A percentile compares a stretch with the other conserved stretches of the same genome.
Evolutionary conservation across 352 stramenopile species (phyloP).

Genomic region (Pythium brassicae): DNA sequence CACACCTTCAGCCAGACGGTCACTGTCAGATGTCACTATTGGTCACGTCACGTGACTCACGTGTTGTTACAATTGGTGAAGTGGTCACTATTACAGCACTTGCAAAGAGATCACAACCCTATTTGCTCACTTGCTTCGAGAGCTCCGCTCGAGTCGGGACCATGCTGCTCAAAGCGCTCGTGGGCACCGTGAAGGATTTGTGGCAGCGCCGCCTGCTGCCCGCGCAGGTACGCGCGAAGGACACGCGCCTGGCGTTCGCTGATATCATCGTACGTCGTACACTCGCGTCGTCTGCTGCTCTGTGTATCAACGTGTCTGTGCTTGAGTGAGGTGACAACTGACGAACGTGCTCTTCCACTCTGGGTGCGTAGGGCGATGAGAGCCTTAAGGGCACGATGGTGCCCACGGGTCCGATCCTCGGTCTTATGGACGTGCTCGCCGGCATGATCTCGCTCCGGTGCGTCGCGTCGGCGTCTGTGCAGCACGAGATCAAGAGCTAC

Average conservation of each 20-base stretch:
- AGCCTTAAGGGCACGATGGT: slow-evolving; percentile 42
- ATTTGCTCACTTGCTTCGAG: background rate
- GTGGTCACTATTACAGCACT: no score
- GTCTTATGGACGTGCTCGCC: slow-evolving; percentile 53
- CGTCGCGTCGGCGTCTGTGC: background rate
- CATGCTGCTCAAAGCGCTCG: slow-evolving; percentile 40
- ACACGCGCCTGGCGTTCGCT: slow-evolving; percentile 49
- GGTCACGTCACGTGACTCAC: no score
- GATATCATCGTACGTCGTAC: slow-evolving; percentile 45
- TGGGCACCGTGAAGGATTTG: slow-evolving; percentile 33
- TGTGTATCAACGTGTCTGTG: no score
- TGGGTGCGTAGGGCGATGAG: slow-evolving; percentile 45
- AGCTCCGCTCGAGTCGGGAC: no score
- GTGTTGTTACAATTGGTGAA: no score
- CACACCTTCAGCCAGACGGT: no score
- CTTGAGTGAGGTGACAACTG: no score
- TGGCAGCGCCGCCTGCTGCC: slow-evolving; percentile 43
- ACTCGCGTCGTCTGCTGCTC: background rate
- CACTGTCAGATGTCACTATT: no score
- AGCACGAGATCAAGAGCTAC: no score
- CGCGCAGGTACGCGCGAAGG: slow-evolving; percentile 35
- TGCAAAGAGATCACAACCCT: no score
- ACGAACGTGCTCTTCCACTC: no score
- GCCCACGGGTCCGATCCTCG: slow-evolving; percentile 42
- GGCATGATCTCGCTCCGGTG: slow-evolving; percentile 34